These are phyloP conservation scores for Gossypium gossypioides DNA, from an alignment of 441 rosid species.

Conservation along the genomic window DNA sequence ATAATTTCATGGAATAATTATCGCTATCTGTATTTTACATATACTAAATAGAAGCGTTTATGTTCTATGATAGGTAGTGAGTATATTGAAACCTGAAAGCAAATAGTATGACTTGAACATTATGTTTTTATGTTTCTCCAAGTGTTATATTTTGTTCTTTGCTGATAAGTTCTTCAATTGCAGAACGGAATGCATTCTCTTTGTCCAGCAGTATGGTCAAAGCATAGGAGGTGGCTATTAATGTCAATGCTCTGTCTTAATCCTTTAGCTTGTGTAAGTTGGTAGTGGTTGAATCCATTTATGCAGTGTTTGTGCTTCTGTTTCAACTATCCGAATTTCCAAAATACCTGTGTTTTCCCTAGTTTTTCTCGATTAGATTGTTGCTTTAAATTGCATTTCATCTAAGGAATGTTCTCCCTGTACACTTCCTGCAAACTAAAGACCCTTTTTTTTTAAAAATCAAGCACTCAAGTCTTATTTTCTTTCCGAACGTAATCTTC, in stretches of 20 bases:
- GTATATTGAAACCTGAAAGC: neutral
- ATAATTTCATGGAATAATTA: neutral
- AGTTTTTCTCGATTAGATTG: neutral
- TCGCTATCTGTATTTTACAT: neutral
- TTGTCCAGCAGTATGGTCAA: constrained; percentile 95
- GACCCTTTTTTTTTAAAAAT: neutral
- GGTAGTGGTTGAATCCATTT: constrained; percentile 1
- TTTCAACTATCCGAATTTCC: neutral
- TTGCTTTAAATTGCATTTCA: neutral
- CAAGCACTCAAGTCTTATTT: neutral
- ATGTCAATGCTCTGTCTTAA: constrained; percentile 93
- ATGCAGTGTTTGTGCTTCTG: neutral
- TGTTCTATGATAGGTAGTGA: neutral
- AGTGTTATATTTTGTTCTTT: neutral
- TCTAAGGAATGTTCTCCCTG: neutral
- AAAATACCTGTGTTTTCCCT: neutral
- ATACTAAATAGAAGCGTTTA: neutral
- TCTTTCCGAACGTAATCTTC: neutral
- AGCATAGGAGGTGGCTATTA: constrained; percentile 87
- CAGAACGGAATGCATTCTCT: constrained; percentile 96
- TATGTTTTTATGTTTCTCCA: neutral
- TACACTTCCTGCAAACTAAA: neutral
- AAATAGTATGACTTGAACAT: neutral
- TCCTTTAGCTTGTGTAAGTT: constrained; percentile 81
- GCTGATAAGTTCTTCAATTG: constrained; percentile 10